Percentiles rank a stretch among this genome's conserved stretches.
phyloP scores from a whole-genome alignment of 106 monocot species.

The Acanthochlamys bracteata region DNA sequence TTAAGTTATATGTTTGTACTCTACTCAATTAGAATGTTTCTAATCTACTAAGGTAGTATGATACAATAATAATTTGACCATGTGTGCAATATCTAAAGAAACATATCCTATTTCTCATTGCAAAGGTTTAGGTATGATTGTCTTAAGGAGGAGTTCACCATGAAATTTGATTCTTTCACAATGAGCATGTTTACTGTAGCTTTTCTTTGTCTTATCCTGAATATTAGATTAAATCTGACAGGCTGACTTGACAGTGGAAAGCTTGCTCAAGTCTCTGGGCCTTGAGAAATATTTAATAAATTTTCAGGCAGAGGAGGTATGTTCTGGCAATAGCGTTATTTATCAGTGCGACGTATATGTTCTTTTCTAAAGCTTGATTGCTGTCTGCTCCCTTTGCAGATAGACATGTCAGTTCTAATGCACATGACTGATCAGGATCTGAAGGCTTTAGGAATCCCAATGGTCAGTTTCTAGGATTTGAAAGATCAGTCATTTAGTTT shows the following conservation, averaged over 20 bases:
- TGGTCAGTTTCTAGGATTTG: slow-evolving; percentile 27
- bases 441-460: slow-evolving; percentile 77
- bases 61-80: too few relatives aligned
- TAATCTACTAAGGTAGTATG: too few relatives aligned
- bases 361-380: neutral
- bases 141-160: too few relatives aligned
- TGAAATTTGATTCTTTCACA: too few relatives aligned
- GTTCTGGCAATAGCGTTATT: neutral
- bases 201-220: neutral
- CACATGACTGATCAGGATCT: slow-evolving; percentile 81
- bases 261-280: slow-evolving; percentile 31
- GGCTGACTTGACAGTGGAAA: neutral
- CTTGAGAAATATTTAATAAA: slow-evolving; percentile 88
- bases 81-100: too few relatives aligned
- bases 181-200: neutral
- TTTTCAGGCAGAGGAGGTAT: slow-evolving; percentile 91
- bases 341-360: neutral
- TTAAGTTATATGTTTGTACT: too few relatives aligned
- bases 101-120: too few relatives aligned
- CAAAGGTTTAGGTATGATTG: too few relatives aligned
- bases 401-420: slow-evolving; percentile 65
- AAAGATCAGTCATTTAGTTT: too few relatives aligned
- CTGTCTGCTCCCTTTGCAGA: slow-evolving; percentile 21
- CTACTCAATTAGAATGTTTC: too few relatives aligned
- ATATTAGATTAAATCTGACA: neutral